phyloP scores from a whole-genome alignment of 2,329 filamentous ascomycete genomes.

The Neofusicoccum laricinum region DNA sequence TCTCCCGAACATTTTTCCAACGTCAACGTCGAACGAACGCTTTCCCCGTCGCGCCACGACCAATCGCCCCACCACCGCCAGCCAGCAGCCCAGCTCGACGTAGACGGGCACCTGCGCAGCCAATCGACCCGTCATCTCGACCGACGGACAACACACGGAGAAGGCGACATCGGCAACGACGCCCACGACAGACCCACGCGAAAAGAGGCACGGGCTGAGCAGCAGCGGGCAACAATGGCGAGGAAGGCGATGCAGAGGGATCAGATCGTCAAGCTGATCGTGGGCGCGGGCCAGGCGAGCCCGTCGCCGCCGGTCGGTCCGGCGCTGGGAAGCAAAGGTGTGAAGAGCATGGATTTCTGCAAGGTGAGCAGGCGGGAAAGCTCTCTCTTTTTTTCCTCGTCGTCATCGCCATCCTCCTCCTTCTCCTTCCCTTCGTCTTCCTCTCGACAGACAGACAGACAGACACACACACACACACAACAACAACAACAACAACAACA shows the following conservation, averaged over 20 bases:
- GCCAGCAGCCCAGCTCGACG: too few species aligned
- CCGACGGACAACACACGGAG: too few species aligned
- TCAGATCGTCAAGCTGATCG: slow-evolving; percentile 88
- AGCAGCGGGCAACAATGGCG: slow-evolving; percentile 28
- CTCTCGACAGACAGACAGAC: slow-evolving; percentile 1
- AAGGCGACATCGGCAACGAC: too few species aligned
- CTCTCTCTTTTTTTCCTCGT: too few species aligned
- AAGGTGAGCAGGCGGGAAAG: too few species aligned
- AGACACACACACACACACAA: not conserved
- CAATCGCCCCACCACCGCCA: not conserved
- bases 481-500: too few species aligned
- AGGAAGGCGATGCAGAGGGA: slow-evolving; percentile 35
- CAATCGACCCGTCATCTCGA: too few species aligned
- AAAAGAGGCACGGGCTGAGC: not conserved
- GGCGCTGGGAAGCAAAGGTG: slow-evolving; percentile 92
- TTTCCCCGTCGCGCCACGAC: not conserved
- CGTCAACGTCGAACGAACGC: not conserved
- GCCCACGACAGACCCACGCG: not conserved
- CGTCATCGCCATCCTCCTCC: too few species aligned
- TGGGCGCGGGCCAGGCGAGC: slow-evolving; percentile 90
- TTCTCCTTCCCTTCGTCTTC: too few species aligned
- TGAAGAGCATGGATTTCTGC: slow-evolving; percentile 99
- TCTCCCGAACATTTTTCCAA: not conserved
- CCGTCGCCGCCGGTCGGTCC: slow-evolving; percentile 96
- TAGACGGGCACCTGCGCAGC: too few species aligned